Percentiles rank a stretch among this genome's conserved stretches.
Evolutionary conservation across 1,139 yeast species (phyloP).

Genomic region (Candida frijolesensis): DNA sequence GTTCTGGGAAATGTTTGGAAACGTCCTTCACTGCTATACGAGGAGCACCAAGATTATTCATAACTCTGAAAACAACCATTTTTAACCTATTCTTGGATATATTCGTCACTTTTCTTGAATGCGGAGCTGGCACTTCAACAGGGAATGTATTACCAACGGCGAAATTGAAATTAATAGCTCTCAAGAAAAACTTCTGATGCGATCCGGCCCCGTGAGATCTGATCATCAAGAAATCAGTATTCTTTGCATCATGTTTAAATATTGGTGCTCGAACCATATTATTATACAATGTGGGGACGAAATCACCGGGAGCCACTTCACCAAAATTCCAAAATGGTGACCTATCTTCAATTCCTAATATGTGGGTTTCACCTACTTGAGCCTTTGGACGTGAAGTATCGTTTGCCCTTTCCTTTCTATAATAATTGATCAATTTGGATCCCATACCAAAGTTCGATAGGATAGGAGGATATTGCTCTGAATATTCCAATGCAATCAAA

Average conservation of each 20-base stretch:
- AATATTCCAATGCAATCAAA: slow-evolving; percentile 79
- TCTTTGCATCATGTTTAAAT: slow-evolving; percentile 76
- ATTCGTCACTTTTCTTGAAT: slow-evolving; percentile 92
- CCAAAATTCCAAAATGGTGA: slow-evolving; percentile 99
- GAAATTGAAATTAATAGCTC: slow-evolving; percentile 71
- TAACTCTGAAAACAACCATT: slow-evolving; percentile 89
- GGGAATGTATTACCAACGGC: slow-evolving; percentile 94
- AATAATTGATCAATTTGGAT: slow-evolving; percentile 87
- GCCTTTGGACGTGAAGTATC: slow-evolving; percentile 88
- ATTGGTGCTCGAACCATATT: slow-evolving; percentile 92
- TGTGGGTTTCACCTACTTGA: slow-evolving; percentile 92
- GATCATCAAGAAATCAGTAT: slow-evolving; percentile 81
- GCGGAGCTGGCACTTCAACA: slow-evolving; percentile 97
- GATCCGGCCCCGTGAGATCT: slow-evolving; percentile 80
- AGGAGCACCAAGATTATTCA: slow-evolving; percentile 74
- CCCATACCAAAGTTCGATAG: slow-evolving; percentile 96
- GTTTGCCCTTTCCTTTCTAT: slow-evolving; percentile 78
- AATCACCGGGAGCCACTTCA: slow-evolving; percentile 90
- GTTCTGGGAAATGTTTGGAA: slow-evolving; percentile 93
- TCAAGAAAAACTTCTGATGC: slow-evolving; percentile 53
- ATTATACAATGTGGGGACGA: slow-evolving; percentile 91
- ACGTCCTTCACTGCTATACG: slow-evolving; percentile 87
- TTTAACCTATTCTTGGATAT: slow-evolving; percentile 88
- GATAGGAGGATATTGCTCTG: slow-evolving; percentile 86
- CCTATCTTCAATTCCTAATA: slow-evolving; percentile 90